These are phyloP conservation scores for Mortierella sp. DNA, from an alignment of 371 early-diverging fungal genomes.

Conservation along the genomic window DNA sequence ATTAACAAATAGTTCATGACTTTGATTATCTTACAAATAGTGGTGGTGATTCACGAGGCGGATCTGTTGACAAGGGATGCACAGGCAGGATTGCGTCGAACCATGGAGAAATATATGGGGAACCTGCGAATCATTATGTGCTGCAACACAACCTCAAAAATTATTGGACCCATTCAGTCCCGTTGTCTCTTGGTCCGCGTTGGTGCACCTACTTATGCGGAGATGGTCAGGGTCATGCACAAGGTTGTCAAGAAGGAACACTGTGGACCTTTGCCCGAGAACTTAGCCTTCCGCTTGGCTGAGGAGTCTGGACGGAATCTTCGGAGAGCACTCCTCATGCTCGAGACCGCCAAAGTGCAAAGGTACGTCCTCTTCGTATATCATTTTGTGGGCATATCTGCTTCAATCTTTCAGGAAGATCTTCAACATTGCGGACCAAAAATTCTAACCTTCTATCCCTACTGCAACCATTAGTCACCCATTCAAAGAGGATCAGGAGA, in stretches of 20 bases:
- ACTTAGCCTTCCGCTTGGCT: constrained; percentile 78
- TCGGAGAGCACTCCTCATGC: constrained; percentile 89
- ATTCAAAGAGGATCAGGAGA: constrained; percentile 68
- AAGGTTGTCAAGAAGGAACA: constrained; percentile 85
- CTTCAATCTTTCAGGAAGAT: not conserved
- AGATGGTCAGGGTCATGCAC: constrained; percentile 78
- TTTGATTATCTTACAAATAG: constrained; percentile 51
- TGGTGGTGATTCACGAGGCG: constrained; percentile 98
- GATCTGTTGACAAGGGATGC: constrained; percentile 95
- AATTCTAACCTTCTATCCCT: not conserved
- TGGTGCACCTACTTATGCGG: constrained; percentile 81
- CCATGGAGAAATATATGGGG: constrained; percentile 99
- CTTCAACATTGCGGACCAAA: not conserved
- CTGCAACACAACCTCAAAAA: constrained; percentile 90
- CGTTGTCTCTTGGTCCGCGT: constrained; percentile 96
- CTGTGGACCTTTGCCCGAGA: constrained; percentile 72
- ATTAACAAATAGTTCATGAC: not conserved
- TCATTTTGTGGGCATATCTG: not conserved
- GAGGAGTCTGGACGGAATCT: constrained; percentile 87
- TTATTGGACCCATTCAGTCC: constrained; percentile 97
- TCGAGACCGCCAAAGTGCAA: constrained; percentile 90
- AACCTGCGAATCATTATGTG: constrained; percentile 97
- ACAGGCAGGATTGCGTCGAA: constrained; percentile 98
- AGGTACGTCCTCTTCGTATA: constrained; percentile 61
- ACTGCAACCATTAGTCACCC: constrained; percentile 55